Evolutionary conservation across 331 rosid species (phyloP), one percentile per base, ranked within the genome.

Genomic region (Telfairia occidentalis): DNA sequence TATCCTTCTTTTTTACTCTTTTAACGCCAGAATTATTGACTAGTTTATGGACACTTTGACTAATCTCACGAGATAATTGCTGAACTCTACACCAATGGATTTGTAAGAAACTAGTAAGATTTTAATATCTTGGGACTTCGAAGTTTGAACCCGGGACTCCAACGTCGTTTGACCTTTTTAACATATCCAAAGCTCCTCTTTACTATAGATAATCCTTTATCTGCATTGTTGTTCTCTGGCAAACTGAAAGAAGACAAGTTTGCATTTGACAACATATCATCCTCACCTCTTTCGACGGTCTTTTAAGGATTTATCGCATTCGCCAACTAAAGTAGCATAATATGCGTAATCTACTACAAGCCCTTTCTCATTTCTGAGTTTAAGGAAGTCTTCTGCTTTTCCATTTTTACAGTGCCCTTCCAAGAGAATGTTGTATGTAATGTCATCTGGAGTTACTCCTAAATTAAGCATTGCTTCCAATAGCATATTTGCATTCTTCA

Each of bases 401-500:
- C 86, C 94, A 76, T 82, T 86, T 79, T 85, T 90, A 86, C 91
- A 84, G 65, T 93, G 94, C 19, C 98, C 98, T 69, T 93, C 97
- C 13, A 93, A 78, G 37, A 93, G 84, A 88, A 86, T 93, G 79
- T 89, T 91, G 80, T 71, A 93, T 10, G 98, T 91, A 48, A 93
- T 91, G 75, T 93, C 97, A 79, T 93, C 92, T 1, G 98, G 97
- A 78, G 80, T 87, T 81, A 93, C 89, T 72, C 90, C 92, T 80
- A 89, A 64, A 78, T 89, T 91, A 70, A 89, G 88, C 98, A 94
- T 94, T 59, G 96, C 95, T 76, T 89, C 88, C 74, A 93, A 81
- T 50, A 93, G 85, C 97, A 88, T 91, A 63, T 80, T 52, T 4
- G 98, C 98, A 82, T 93, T 93, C 83, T 87, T 93, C 96, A 91